Conservation (phyloP, 2,329 filamentous ascomycete genomes). For the Simplicillium aogashimaense region DNA sequence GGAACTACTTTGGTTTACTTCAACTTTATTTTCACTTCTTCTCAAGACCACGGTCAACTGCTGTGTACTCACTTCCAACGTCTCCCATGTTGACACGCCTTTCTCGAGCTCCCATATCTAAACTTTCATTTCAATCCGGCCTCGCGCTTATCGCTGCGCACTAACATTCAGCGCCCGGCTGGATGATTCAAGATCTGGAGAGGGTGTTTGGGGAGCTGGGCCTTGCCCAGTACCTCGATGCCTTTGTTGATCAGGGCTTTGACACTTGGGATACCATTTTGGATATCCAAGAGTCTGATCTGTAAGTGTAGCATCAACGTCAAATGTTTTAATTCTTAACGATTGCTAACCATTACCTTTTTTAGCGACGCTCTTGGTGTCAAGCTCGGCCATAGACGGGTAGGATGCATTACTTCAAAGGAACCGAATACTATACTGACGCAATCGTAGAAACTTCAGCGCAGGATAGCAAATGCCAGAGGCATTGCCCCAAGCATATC, state of each 20-base stretch:
- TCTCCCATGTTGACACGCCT: no score
- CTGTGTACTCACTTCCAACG: no score
- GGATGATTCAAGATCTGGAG: slow-evolving; percentile 49
- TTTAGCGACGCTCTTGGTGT: slow-evolving; percentile 61
- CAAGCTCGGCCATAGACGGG: slow-evolving; percentile 71
- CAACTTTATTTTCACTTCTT: no score
- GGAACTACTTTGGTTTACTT: no score
- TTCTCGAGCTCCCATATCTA: no score
- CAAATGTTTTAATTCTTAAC: not conserved
- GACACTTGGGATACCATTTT: slow-evolving; percentile 77
- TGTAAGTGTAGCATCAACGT: slow-evolving; percentile 41
- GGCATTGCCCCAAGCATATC: slow-evolving; percentile 47
- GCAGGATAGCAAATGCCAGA: slow-evolving; percentile 66
- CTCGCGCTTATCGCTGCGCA: no score
- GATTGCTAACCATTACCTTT: slow-evolving; percentile 6
- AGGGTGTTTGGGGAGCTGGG: slow-evolving; percentile 65
- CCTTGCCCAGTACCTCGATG: slow-evolving; percentile 64
- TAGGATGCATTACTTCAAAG: slow-evolving; percentile 29
- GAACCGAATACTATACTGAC: slow-evolving; percentile 7
- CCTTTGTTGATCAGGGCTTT: slow-evolving; percentile 70
- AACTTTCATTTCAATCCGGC: no score
- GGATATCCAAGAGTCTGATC: slow-evolving; percentile 75
- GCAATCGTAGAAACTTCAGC: slow-evolving; percentile 62
- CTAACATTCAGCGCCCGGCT: slow-evolving; percentile 8
- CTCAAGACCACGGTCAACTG: no score